phyloP scores from a whole-genome alignment of 2,329 filamentous ascomycete genomes.

The Talaromyces sp. region DNA sequence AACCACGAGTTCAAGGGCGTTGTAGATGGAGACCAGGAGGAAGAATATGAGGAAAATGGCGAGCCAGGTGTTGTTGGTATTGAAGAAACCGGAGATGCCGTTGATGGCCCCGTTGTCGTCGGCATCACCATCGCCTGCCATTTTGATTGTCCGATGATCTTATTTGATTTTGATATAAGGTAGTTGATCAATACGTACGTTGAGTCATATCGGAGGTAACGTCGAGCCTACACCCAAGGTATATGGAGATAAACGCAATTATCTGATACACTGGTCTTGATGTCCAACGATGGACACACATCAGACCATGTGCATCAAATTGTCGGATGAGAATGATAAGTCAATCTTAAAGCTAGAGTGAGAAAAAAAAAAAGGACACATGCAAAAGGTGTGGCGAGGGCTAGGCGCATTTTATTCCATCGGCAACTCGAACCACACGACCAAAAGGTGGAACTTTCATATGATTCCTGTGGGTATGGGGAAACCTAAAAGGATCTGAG shows the following conservation, averaged over 20 bases:
- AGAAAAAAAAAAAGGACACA: not conserved
- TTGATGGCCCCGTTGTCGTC: not conserved
- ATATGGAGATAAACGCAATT: not conserved
- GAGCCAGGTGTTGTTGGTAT: constrained; percentile 3
- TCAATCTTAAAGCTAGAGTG: not conserved
- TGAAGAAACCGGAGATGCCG: constrained; percentile 15
- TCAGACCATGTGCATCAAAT: not conserved
- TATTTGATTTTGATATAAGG: not conserved
- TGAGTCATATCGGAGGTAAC: not conserved
- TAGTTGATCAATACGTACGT: not conserved
- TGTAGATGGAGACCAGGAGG: constrained; percentile 42
- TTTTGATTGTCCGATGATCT: not conserved
- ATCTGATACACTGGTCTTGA: not conserved
- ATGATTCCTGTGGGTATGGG: not conserved
- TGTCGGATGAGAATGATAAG: not conserved
- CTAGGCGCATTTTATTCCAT: not conserved
- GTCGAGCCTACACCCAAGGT: not conserved
- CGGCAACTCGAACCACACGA: not conserved
- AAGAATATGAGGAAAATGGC: constrained; percentile 22
- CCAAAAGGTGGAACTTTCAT: not conserved
- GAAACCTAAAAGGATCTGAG: constrained; percentile 5
- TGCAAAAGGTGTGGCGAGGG: not conserved
- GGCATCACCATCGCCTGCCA: not conserved
- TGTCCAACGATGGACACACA: not conserved
- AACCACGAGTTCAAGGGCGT: constrained; percentile 47